Evolutionary conservation across 1,284 basidiomycete genomes (phyloP).

Genomic region (Phellinidium pouzarii): DNA sequence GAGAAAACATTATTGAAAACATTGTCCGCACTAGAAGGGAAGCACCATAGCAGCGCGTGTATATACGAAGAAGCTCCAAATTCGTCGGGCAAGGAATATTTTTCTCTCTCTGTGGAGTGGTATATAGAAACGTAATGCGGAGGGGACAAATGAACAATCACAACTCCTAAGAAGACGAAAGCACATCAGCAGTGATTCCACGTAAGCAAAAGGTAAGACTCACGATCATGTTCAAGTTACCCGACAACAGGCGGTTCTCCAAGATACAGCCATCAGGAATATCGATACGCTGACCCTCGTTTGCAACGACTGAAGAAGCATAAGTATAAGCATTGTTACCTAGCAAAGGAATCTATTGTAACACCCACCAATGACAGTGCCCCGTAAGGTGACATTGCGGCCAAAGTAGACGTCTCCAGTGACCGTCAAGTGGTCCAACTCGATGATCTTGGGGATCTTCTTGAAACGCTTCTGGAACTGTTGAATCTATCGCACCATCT

Average conservation of each 20-base stretch:
- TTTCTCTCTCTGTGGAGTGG: neutral
- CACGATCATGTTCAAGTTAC: constrained; percentile 65
- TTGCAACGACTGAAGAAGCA: constrained; percentile 58
- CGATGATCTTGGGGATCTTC: constrained; percentile 91
- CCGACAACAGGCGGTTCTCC: constrained; percentile 78
- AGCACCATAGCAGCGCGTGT: neutral
- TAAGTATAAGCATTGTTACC: neutral
- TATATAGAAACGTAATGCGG: neutral
- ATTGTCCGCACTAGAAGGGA: neutral
- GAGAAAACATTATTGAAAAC: neutral
- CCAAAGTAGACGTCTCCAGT: constrained; percentile 97
- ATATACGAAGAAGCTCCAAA: neutral
- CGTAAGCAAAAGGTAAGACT: constrained; percentile 23
- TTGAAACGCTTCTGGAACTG: constrained; percentile 98
- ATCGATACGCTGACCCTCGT: constrained; percentile 92
- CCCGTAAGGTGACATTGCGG: constrained; percentile 82
- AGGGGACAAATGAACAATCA: neutral
- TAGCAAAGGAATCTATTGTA: neutral
- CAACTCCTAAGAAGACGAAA: constrained; percentile 4
- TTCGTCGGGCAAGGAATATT: neutral
- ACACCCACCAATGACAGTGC: constrained; percentile 71
- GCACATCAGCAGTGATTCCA: neutral
- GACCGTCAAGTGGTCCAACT: constrained; percentile 95
- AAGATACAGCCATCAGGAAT: constrained; percentile 94
- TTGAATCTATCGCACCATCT: constrained; percentile 62